These are phyloP conservation scores for Amaranthus tricolor DNA, from an alignment of 179 eudicot genomes.

Conservation along the genomic window DNA sequence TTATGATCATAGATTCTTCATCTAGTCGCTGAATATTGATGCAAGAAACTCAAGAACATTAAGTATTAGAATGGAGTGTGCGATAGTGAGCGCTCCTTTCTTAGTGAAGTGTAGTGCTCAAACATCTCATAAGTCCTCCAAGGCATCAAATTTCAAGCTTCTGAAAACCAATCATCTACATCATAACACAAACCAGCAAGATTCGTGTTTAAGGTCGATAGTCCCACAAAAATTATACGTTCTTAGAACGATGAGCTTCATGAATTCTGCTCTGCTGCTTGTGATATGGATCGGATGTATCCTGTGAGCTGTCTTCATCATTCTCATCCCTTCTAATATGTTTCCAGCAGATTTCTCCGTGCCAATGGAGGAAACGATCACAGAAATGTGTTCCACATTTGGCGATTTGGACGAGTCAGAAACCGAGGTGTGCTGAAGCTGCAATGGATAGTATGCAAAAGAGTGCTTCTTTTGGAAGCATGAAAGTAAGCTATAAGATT, in stretches of 20 bases:
- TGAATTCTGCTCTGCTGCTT: slow-evolving; percentile 47
- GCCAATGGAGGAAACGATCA: slow-evolving; percentile 12
- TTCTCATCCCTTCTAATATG: slow-evolving; percentile 2
- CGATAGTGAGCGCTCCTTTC: slow-evolving; percentile 19
- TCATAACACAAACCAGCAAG: slow-evolving; percentile 2
- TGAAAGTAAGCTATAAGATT: slow-evolving; percentile 15
- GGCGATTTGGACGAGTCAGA: slow-evolving; percentile 20
- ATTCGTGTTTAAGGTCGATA: neutral
- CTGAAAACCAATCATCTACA: slow-evolving; percentile 13
- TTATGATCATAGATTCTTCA: too few species aligned
- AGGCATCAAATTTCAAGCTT: slow-evolving; percentile 15
- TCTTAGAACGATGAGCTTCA: slow-evolving; percentile 35
- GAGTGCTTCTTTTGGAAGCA: slow-evolving; percentile 20
- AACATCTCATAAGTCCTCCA: slow-evolving; percentile 18
- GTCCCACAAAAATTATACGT: slow-evolving; percentile 25
- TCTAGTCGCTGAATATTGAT: too few species aligned
- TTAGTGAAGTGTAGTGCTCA: slow-evolving; percentile 23
- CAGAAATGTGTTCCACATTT: slow-evolving; percentile 9
- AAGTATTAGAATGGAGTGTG: neutral
- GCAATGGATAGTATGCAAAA: slow-evolving; percentile 17
- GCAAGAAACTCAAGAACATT: too few species aligned
- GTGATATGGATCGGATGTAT: slow-evolving; percentile 28
- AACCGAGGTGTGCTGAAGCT: slow-evolving; percentile 24
- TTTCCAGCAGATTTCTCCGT: slow-evolving; percentile 17
- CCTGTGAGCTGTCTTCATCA: neutral